Conservation (phyloP, 83 land plant genomes). For the Picea mariana region DNA sequence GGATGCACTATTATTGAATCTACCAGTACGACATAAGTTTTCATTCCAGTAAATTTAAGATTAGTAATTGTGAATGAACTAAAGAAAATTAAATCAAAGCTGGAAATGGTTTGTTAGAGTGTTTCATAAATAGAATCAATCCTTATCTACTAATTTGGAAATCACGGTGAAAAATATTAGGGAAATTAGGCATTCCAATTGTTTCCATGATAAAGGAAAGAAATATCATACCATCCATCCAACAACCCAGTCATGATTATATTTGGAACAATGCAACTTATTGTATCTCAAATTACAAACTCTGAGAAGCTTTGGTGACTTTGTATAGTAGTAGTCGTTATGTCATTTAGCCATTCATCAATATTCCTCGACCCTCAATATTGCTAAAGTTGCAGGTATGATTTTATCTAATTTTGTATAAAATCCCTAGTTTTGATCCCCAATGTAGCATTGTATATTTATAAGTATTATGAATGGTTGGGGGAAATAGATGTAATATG, state of each 20-base stretch:
- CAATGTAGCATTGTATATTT: no score
- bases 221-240: conserved; percentile 38
- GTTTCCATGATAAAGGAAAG: conserved; percentile 58
- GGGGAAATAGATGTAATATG: no score
- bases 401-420: neutral
- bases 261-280: conserved; percentile 49
- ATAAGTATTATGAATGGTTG: no score
- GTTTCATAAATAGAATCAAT: no score
- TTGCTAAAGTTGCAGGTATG: conserved; percentile 37
- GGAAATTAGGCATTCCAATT: conserved; percentile 54
- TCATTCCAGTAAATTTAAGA: no score
- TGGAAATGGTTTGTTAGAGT: no score
- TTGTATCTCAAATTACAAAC: conserved; percentile 71
- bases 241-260: conserved; percentile 51
- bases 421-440: no score
- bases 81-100: no score
- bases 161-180: conserved; percentile 22
- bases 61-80: no score
- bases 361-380: conserved; percentile 63
- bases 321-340: conserved; percentile 68
- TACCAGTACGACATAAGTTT: conserved; percentile 34
- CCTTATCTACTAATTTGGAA: no score
- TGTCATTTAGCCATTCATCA: conserved; percentile 70
- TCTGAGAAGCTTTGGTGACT: conserved; percentile 72
- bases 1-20: conserved; percentile 42